phyloP scores from a whole-genome alignment of 768 basidiomycete genomes.

The Lyophyllum decastes region DNA sequence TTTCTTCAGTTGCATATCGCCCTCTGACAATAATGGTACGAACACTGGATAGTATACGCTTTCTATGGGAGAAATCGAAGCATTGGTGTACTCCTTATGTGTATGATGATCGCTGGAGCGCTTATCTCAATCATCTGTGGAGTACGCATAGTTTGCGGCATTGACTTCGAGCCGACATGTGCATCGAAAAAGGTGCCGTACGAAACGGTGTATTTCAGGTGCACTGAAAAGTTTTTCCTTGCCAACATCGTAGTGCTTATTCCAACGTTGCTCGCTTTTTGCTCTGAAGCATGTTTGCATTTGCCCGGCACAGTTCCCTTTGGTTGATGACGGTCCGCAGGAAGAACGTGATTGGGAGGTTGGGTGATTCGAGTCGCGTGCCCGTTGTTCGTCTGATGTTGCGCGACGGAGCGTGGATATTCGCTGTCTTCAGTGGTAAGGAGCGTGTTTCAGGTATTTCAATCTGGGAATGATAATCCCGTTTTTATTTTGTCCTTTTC shows the following conservation, averaged over 20 bases:
- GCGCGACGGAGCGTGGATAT: not conserved
- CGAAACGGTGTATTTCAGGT: constrained; percentile 11
- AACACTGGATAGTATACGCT: constrained; percentile 8
- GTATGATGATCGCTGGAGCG: not conserved
- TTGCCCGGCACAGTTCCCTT: not conserved
- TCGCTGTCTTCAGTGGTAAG: not conserved
- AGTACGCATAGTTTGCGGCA: not conserved
- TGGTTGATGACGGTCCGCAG: not conserved
- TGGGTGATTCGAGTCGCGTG: not conserved
- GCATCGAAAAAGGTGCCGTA: not conserved
- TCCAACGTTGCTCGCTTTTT: too few species aligned
- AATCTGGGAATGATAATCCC: not conserved
- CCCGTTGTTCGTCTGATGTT: not conserved
- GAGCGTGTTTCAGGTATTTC: not conserved
- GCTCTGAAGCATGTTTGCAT: not conserved
- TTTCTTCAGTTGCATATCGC: not conserved
- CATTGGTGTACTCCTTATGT: constrained; percentile 2
- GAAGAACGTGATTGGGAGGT: not conserved
- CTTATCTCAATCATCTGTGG: not conserved
- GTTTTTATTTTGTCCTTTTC: not conserved
- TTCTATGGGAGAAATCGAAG: constrained; percentile 9
- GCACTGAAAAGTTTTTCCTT: too few species aligned
- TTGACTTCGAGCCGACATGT: constrained; percentile 1
- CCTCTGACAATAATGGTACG: not conserved
- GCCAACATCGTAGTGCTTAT: too few species aligned